Evolutionary conservation across 2,329 filamentous ascomycete genomes (phyloP), one percentile per base, ranked within the genome.

Genomic region (Monosporascus sp.): DNA sequence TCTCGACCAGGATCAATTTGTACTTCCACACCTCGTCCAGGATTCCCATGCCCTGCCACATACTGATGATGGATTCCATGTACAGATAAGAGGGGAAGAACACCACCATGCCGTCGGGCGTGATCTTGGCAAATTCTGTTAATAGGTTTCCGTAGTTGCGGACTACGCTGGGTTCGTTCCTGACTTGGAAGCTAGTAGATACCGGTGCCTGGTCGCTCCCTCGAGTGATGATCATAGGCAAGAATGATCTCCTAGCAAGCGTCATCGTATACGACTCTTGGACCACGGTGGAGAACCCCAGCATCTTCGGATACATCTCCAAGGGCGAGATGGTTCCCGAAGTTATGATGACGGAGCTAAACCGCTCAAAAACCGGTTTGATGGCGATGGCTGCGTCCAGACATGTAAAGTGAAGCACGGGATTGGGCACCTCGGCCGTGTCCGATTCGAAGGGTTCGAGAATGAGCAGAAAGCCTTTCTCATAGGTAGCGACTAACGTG

Each of bases 291-390:
- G 81, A 80, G 72, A 99, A 99, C 51, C 91, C 88, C 26, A 99
- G 85, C 92, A 99, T 99, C 67, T 96, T 97, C 0, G 94, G 95
- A 65, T 99, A 99, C 88, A 99, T 99, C 68, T 99, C 95, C 3
- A 99, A 74, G 0, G 94, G 94, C 1, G 94, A 97, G 56, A 99
- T 91, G 2, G 94, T 99, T 58, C 94, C 94, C 0, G 94, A 97
- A 0, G 94, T 99, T 68, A 99, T 97, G 66, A 99, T 96, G 59
- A 99, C 94, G 1, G 94, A 97, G 70, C 90, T 92, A 70, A 99
- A 99, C 50, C 94, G 87, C 55, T 99, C 93, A 66, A 99, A 97
- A 5, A 99, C 93, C 0, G 94, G 94, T 58, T 94, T 95, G 66
- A 99, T 99, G 43, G 95, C 94, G 60, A 99, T 99, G 0, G 95